These are phyloP conservation scores for Colletotrichum sansevieriae DNA, from an alignment of 2,329 filamentous ascomycete species.

Conservation along the genomic window DNA sequence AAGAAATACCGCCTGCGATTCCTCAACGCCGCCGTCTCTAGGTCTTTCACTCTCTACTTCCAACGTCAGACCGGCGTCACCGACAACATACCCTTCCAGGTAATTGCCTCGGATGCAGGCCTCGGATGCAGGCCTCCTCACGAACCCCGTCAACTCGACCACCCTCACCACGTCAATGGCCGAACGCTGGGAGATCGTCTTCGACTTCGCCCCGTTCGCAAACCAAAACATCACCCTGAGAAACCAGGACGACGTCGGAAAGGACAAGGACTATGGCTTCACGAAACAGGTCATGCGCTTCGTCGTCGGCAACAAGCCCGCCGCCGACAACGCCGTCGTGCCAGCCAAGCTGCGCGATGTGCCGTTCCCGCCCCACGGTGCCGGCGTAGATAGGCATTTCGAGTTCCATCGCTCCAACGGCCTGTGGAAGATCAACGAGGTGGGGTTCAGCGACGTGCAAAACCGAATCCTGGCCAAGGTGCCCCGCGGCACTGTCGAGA, in stretches of 20 bases:
- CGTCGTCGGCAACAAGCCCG: constrained; percentile 54
- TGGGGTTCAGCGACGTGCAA: constrained; percentile 59
- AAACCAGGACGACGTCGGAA: constrained; percentile 52
- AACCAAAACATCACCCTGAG: constrained; percentile 61
- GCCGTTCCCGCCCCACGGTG: constrained; percentile 52
- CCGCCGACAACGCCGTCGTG: constrained; percentile 53
- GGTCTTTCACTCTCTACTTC: constrained; percentile 63
- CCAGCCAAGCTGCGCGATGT: constrained; percentile 53
- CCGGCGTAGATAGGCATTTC: constrained; percentile 58
- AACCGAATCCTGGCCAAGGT: constrained; percentile 64
- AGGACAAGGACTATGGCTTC: constrained; percentile 62
- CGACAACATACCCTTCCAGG: constrained; percentile 58
- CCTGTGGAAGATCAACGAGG: constrained; percentile 65
- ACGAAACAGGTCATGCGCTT: constrained; percentile 68
- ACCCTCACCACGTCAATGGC: constrained; percentile 64
- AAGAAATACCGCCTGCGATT: too few species aligned
- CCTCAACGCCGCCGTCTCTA: constrained; percentile 52
- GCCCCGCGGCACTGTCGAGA: constrained; percentile 60
- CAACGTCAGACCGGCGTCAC: constrained; percentile 48
- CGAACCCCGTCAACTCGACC: constrained; percentile 56
- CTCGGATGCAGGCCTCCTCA: constrained; percentile 66
- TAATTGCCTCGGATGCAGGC: constrained; percentile 68
- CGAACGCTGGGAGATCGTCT: constrained; percentile 69
- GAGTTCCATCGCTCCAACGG: constrained; percentile 59
- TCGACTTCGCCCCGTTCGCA: constrained; percentile 65